Conservation (phyloP, 352 stramenopile genomes). For the Halophytophthora polymorphica region DNA sequence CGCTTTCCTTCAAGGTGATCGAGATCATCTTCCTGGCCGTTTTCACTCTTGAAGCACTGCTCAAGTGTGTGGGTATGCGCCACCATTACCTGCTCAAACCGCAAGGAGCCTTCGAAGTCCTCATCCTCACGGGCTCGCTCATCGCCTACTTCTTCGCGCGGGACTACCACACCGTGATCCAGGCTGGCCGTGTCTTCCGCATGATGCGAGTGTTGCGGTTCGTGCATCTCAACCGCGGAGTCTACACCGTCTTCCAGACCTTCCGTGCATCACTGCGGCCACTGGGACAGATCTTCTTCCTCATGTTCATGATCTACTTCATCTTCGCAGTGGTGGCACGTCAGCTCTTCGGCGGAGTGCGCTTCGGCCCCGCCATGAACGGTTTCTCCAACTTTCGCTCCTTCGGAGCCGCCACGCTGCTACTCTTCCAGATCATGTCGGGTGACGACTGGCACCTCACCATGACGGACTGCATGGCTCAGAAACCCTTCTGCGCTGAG, state of each 20-base stretch:
- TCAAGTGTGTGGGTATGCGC: conserved; percentile 59
- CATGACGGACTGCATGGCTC: conserved; percentile 77
- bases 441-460: conserved; percentile 79
- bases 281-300: conserved; percentile 75
- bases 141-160: conserved; percentile 60
- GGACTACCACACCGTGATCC: conserved; percentile 64
- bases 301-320: conserved; percentile 83
- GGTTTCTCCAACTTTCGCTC: conserved; percentile 70
- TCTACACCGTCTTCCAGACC: conserved; percentile 77
- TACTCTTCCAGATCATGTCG: conserved; percentile 83
- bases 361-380: conserved; percentile 57
- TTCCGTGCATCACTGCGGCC: conserved; percentile 65
- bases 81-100: conserved; percentile 62
- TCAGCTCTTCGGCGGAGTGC: conserved; percentile 69
- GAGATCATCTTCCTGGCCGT: conserved; percentile 69
- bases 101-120: conserved; percentile 58
- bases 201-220: conserved; percentile 78
- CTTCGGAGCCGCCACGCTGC: conserved; percentile 52
- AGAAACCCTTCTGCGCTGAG: conserved; percentile 59
- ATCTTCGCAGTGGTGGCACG: conserved; percentile 74
- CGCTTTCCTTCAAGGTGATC: conserved; percentile 47
- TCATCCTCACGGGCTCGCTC: conserved; percentile 60
- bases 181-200: conserved; percentile 67
- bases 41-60: conserved; percentile 50
- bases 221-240: conserved; percentile 63